phyloP scores from a whole-genome alignment of 129 eudicot genomes.

The Chrysanthemum seticuspe region DNA sequence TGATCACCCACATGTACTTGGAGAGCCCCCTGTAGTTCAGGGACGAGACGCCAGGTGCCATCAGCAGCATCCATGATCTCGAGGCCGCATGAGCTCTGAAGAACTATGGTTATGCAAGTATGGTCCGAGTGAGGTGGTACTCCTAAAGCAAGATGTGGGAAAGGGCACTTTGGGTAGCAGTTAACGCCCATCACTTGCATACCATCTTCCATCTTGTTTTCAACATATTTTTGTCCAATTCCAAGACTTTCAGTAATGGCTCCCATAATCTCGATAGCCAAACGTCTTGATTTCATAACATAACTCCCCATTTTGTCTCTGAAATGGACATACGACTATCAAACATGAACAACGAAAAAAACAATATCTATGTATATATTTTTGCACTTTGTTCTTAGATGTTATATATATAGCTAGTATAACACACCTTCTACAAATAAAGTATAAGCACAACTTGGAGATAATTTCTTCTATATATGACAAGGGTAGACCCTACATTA shows the following conservation, averaged over 20 bases:
- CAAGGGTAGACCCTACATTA: not conserved
- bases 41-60: slow-evolving; percentile 41
- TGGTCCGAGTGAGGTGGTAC: slow-evolving; percentile 72
- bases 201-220: slow-evolving; percentile 41
- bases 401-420: not conserved
- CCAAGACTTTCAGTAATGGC: slow-evolving; percentile 62
- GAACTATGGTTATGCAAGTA: slow-evolving; percentile 55
- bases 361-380: not conserved
- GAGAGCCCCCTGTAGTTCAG: slow-evolving; percentile 41
- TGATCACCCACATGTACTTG: slow-evolving; percentile 66
- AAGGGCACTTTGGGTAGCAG: slow-evolving; percentile 65
- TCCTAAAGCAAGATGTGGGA: slow-evolving; percentile 51
- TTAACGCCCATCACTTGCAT: slow-evolving; percentile 60
- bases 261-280: slow-evolving; percentile 38
- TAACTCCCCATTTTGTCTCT: slow-evolving; percentile 59
- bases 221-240: slow-evolving; percentile 41
- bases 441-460: not conserved
- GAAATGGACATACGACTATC: not conserved
- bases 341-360: not conserved
- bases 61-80: slow-evolving; percentile 40
- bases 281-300: slow-evolving; percentile 28
- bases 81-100: slow-evolving; percentile 50
- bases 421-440: not conserved
- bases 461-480: not conserved
- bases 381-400: not conserved